phyloP scores from a whole-genome alignment of 495 filamentous ascomycete species.

The Talaromyces adpressus region DNA sequence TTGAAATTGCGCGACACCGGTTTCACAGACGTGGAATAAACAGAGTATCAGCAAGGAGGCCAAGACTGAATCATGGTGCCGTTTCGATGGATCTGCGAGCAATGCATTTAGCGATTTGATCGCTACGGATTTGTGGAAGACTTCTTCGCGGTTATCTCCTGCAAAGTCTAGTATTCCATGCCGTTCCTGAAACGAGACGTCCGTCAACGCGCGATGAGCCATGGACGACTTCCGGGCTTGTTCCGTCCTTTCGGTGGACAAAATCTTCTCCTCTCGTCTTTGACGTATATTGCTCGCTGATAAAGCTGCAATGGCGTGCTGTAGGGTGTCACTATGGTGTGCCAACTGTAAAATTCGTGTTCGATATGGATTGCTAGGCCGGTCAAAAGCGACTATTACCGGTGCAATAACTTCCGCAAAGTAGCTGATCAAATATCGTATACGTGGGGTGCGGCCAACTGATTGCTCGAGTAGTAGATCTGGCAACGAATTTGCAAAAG shows the following conservation, averaged over 20 bases:
- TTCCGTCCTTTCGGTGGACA: conserved; percentile 35
- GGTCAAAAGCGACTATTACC: conserved; percentile 85
- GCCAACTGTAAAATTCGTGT: conserved; percentile 77
- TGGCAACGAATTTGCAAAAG: conserved; percentile 10
- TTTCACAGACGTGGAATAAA: conserved; percentile 90
- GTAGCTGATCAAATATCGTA: conserved; percentile 52
- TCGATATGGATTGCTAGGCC: conserved; percentile 76
- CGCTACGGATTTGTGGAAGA: conserved; percentile 71
- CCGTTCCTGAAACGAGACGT: conserved; percentile 27
- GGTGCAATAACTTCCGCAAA: conserved; percentile 86
- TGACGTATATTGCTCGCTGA: conserved; percentile 73
- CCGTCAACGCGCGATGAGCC: conserved; percentile 41
- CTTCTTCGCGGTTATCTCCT: conserved; percentile 58
- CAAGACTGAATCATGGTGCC: conserved; percentile 78
- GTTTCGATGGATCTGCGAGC: conserved; percentile 63
- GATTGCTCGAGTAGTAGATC: conserved; percentile 35
- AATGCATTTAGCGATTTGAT: conserved; percentile 79
- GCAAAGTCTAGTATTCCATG: conserved; percentile 28
- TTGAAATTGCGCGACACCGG: conserved; percentile 83
- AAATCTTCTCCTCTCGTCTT: conserved; percentile 33
- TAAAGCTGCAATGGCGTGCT: conserved; percentile 87
- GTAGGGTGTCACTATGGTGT: conserved; percentile 68
- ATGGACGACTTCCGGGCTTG: conserved; percentile 43
- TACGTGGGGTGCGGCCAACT: conserved; percentile 46
- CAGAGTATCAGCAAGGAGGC: conserved; percentile 85